Evolutionary conservation across 768 basidiomycete genomes (phyloP), one percentile per base, ranked within the genome.

Genomic region (Auriculariales sp.): DNA sequence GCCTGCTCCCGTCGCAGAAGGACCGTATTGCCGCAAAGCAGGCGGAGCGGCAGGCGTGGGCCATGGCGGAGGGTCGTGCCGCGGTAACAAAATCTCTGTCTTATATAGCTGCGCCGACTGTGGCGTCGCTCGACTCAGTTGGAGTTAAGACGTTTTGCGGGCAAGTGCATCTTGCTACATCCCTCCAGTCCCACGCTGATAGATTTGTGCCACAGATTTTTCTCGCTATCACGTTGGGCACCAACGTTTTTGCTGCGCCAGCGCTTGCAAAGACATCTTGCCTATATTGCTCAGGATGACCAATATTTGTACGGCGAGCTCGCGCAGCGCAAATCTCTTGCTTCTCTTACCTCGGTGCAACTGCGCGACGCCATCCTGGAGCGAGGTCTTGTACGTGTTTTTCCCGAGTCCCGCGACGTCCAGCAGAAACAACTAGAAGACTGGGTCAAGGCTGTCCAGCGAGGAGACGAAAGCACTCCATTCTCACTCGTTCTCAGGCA

Each of bases 1-100:
- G 87, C 59, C 72, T 91, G 49, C 73, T 92, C 4, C 84, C 89
- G 1, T 79, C 83, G 11, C 89, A 92, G 65, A 77, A 72, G 31
- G 61, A 81, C 68, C 66, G 90, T 66, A 69, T 82, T 66, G 59
- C 69, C 61, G 54, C 71, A 61, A 70, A 78, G 66, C 62, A 71
- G 58, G 56, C 31, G 17, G 33, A 32, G 15, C 42, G 52, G 25
- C 53, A 54, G 72, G 64, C 59, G 75, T 31, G 63, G 58, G 50
- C 66, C 79, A 57, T 68, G 48, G 56, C 58, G 25, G 24, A 50
- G 48, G 28, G 56, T 54, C 56, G 49, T 48, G 31, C 47, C 61
- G 48, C 54, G 54, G 52, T 46, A 48, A 10, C 54, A 65, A 11
- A 48, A 28, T 42, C 25, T 14, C n/a, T 47, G 17, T 24, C 22